Base-by-base conservation (phyloP, 805 yeast species). In the Lipomyces starkeyi region DNA sequence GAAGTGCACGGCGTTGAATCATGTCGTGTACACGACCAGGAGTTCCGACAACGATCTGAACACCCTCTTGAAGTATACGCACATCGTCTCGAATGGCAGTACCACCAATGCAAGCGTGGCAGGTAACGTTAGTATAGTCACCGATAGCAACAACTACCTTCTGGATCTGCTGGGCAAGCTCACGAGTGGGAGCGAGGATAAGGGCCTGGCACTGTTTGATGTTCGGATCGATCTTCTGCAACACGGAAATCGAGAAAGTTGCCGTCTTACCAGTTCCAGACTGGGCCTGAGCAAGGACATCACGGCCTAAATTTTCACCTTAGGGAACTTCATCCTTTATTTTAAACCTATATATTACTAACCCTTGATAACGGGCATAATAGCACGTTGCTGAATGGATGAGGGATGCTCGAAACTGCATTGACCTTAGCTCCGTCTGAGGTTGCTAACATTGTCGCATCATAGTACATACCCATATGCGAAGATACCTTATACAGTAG, bases 241-340 rank as follows among this genome's bases (percentile, higher is more conserved):
- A 83, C 84, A 93, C 91, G 32, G 97, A 94, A 73, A 95, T 94
- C 72, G 98, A 86, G 84, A 95, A 95, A 59, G 99, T 95, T 73
- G 98, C 99, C 35, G 99, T 95, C 83, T 95, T 95, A 82, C 99
- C 99, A 61, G 99, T 95, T 82, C 99, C 99, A 49, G 97, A 92
- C 83, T 95, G 99, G 68, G 99, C 98, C 83, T 95, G 99, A 69
- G 99, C 99, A 72, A 95, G 87, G 64, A 93, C 96, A 81, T 95
- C 99, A 80, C 93, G 88, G 66, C 69, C 72, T 71, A 35, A 9
- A n/a, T 54, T 54, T 17, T 47, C 47, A 34, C 9, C 22, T 47
- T 58, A 17, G 32, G 32, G 11, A 9, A 5, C 20, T 58, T 40
- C 43, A 43, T n/a, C 8, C 49, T 17, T 7, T 3, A 43, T 0